A percentile compares a stretch with the other conserved stretches of the same genome.
Conservation (phyloP, 1,284 basidiomycete genomes). For the Apiotrichum mycotoxinovorans region DNA sequence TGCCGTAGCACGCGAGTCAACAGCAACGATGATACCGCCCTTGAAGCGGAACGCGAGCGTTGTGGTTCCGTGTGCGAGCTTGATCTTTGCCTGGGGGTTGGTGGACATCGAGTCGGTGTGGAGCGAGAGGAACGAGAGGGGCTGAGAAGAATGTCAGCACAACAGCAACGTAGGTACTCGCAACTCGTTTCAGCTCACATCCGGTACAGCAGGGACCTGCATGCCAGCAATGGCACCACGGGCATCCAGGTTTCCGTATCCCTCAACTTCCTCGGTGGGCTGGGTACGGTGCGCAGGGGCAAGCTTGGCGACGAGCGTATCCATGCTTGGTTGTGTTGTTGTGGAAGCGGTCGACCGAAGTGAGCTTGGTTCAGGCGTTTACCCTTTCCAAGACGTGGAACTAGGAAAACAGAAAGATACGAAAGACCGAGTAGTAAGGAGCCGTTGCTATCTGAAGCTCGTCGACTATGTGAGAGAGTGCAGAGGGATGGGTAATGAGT, state of each 20-base stretch:
- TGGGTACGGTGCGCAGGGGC: conserved; percentile 53
- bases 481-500: too few species aligned
- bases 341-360: not conserved
- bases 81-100: conserved; percentile 90
- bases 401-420: too few species aligned
- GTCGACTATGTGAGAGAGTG: too few species aligned
- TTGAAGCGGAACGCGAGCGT: conserved; percentile 96
- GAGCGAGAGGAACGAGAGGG: conserved; percentile 77
- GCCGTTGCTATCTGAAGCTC: too few species aligned
- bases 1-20: conserved; percentile 95
- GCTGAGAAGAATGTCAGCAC: conserved; percentile 55
- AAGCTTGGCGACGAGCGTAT: conserved; percentile 65
- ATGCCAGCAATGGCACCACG: conserved; percentile 43
- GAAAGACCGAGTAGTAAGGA: too few species aligned
- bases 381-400: too few species aligned
- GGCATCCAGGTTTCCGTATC: conserved; percentile 59
- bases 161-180: not conserved
- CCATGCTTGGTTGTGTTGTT: conserved; percentile 57
- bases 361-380: too few species aligned
- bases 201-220: conserved; percentile 43
- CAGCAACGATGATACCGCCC: conserved; percentile 95
- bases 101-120: conserved; percentile 86
- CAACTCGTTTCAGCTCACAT: conserved; percentile 33
- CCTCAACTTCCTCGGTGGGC: conserved; percentile 59
- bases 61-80: conserved; percentile 98